These are phyloP conservation scores for Penicillium psychrofluorescens DNA, from an alignment of 495 filamentous ascomycete species.

Conservation along the genomic window DNA sequence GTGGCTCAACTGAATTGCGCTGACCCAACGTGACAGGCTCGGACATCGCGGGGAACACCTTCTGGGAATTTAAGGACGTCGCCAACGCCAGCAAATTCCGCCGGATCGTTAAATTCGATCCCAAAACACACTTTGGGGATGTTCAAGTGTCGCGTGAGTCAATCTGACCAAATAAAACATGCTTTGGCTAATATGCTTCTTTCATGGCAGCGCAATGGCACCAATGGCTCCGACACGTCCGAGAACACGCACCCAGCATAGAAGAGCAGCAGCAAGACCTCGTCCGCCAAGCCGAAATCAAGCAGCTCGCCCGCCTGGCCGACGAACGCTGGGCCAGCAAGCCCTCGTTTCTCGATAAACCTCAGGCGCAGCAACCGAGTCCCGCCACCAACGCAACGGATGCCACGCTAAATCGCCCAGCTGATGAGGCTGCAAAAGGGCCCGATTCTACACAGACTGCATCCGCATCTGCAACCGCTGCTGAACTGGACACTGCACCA, in stretches of 20 bases:
- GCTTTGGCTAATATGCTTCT: slow-evolving; percentile 1
- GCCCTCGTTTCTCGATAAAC: slow-evolving; percentile 54
- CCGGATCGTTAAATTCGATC: slow-evolving; percentile 61
- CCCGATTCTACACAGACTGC: slow-evolving; percentile 6
- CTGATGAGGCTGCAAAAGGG: neutral
- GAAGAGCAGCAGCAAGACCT: slow-evolving; percentile 69
- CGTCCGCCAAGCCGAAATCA: slow-evolving; percentile 58
- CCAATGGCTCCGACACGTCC: slow-evolving; percentile 90
- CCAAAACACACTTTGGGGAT: slow-evolving; percentile 57
- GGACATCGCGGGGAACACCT: slow-evolving; percentile 87
- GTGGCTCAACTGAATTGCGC: slow-evolving; percentile 3
- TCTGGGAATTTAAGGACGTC: slow-evolving; percentile 80
- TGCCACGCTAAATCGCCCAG: slow-evolving; percentile 15
- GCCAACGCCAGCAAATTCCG: slow-evolving; percentile 47
- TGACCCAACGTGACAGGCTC: slow-evolving; percentile 47
- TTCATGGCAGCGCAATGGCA: slow-evolving; percentile 70
- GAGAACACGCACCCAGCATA: slow-evolving; percentile 60
- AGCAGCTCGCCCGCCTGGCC: slow-evolving; percentile 65
- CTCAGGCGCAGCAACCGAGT: slow-evolving; percentile 36
- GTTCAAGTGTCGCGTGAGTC: slow-evolving; percentile 53
- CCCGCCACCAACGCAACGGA: slow-evolving; percentile 30
- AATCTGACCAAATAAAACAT: neutral
- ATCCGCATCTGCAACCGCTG: neutral
- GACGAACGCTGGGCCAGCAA: slow-evolving; percentile 84
- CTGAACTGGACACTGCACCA: no score